These are phyloP conservation scores for Populus ilicifolia DNA, from an alignment of 345 rosid species.

Conservation along the genomic window DNA sequence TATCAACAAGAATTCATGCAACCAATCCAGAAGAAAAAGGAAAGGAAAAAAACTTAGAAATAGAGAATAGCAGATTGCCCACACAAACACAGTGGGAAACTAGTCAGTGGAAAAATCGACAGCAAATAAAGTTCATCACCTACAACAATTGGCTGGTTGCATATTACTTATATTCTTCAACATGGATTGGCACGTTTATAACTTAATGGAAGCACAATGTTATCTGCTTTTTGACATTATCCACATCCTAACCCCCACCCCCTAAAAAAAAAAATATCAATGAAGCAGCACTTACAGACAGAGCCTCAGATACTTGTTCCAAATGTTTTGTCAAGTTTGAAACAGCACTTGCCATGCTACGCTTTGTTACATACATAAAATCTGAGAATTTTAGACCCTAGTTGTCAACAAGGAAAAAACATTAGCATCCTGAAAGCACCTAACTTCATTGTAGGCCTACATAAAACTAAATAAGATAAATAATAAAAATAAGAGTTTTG, in stretches of 20 bases:
- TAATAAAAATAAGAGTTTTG: not conserved
- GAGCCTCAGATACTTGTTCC: conserved; percentile 72
- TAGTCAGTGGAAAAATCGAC: not conserved
- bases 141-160: not conserved
- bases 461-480: not conserved
- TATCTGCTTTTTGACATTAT: not conserved
- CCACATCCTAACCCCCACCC: not conserved
- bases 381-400: conserved; percentile 87
- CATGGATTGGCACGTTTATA: not conserved
- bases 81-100: too few species aligned
- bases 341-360: conserved; percentile 70
- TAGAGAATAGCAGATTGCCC: too few species aligned
- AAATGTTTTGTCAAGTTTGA: conserved; percentile 77
- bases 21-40: too few species aligned
- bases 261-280: not conserved
- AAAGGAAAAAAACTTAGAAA: too few species aligned
- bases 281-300: conserved; percentile 48
- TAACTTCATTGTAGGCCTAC: not conserved
- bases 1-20: too few species aligned
- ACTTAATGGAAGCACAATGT: not conserved
- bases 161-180: not conserved
- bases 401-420: conserved; percentile 8
- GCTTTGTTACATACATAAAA: conserved; percentile 87
- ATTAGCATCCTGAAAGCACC: conserved; percentile 14
- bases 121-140: not conserved